These are phyloP conservation scores for Globisporangium canariense DNA, from an alignment of 352 stramenopile species.

Conservation along the genomic window DNA sequence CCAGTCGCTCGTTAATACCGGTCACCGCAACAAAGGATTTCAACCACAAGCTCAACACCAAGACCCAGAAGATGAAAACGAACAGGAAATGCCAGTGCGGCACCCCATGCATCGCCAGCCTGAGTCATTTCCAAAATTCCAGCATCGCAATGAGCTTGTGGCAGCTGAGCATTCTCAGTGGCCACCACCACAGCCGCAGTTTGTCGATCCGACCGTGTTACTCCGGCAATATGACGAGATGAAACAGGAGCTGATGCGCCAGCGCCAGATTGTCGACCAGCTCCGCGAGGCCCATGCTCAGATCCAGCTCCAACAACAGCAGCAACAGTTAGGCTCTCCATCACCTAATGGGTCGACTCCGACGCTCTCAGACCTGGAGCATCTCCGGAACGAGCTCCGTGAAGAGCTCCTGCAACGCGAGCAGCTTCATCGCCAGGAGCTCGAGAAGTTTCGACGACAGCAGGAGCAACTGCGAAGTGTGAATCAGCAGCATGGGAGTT, in stretches of 20 bases:
- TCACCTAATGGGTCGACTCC: slow-evolving; percentile 9
- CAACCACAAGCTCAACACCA: no score
- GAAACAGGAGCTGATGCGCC: slow-evolving; percentile 37
- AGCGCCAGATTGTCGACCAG: slow-evolving; percentile 55
- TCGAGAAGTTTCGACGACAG: slow-evolving; percentile 30
- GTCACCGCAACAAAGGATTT: no score
- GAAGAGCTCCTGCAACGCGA: slow-evolving; percentile 52
- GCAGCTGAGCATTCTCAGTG: not conserved
- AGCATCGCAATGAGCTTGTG: not conserved
- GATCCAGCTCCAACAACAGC: slow-evolving; percentile 39
- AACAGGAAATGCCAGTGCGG: not conserved
- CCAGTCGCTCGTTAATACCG: no score
- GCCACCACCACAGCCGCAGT: not conserved
- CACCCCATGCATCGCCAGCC: not conserved
- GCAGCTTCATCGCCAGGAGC: slow-evolving; percentile 40
- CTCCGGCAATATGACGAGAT: slow-evolving; percentile 57
- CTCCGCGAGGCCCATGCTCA: slow-evolving; percentile 39
- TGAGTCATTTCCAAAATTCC: not conserved
- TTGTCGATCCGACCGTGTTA: slow-evolving; percentile 22
- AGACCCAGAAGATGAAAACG: not conserved
- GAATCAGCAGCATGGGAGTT: not conserved
- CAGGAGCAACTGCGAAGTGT: slow-evolving; percentile 19
- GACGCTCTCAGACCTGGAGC: slow-evolving; percentile 54
- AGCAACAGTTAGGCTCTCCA: slow-evolving; percentile 15
- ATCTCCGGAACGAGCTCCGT: slow-evolving; percentile 46